Conservation (phyloP, 352 stramenopile species). For the Pythium coloratum region DNA sequence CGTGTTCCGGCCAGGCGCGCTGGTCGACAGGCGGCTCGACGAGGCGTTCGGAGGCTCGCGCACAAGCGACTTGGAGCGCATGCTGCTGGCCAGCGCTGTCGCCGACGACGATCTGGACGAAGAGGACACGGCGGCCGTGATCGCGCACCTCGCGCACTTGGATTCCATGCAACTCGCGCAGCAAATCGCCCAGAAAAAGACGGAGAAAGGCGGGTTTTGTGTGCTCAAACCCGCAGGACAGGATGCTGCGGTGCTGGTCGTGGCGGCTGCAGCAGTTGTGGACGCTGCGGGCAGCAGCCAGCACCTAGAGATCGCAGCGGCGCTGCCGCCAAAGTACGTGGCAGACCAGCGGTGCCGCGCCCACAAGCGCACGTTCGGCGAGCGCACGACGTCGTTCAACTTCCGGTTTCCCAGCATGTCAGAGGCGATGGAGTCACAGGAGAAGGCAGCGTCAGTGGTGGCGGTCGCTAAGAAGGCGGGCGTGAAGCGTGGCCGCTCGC, state of each 20-base stretch:
- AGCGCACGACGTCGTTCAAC: conserved; percentile 35
- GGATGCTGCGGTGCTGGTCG: conserved; percentile 2
- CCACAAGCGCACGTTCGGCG: conserved; percentile 61
- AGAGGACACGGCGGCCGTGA: conserved; percentile 26
- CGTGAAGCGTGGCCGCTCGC: conserved; percentile 8
- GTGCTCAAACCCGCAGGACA: not conserved
- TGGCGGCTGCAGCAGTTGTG: not conserved
- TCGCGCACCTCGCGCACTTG: conserved; percentile 28
- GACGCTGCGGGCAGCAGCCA: not conserved
- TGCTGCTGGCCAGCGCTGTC: conserved; percentile 37
- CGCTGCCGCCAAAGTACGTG: conserved; percentile 45
- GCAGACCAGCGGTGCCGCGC: conserved; percentile 46
- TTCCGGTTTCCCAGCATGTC: conserved; percentile 49
- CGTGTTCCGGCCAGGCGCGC: conserved; percentile 63
- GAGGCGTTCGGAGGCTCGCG: conserved; percentile 43
- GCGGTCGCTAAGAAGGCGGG: not conserved
- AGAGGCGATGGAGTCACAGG: conserved; percentile 6
- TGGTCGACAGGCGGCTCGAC: conserved; percentile 52
- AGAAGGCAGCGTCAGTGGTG: conserved; percentile 10
- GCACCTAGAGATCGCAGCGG: conserved; percentile 7
- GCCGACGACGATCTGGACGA: conserved; percentile 28
- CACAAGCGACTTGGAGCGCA: conserved; percentile 62
- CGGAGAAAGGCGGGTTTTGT: conserved; percentile 2
- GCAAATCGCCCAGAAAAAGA: conserved; percentile 1
- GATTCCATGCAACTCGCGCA: conserved; percentile 15